Base-by-base conservation (phyloP, 208 protist species). In the Phytomonas sp. region DNA sequence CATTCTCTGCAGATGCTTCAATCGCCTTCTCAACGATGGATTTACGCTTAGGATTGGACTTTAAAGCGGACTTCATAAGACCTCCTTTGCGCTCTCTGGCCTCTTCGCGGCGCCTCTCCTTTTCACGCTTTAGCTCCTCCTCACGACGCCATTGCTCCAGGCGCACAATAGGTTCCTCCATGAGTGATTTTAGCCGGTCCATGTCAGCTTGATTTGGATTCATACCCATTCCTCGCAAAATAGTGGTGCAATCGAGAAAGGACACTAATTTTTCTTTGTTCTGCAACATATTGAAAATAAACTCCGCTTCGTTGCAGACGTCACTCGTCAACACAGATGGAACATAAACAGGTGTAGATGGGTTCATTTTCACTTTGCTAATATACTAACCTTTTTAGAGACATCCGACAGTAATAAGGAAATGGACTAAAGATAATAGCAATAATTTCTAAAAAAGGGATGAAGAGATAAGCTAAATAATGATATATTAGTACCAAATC, bases 171-270 rank as follows among this genome's bases (percentile, higher is more conserved):
- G 88, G 91, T 71, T 88, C 80, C 26, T 84, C 79, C 85, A 94
- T 96, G 15, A 82, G 73, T 51, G 69, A 77, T 67, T 87, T 87
- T 30, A 96, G 72, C 31, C 75, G 72, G 66, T 96, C 91, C 83
- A 96, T 92, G 69, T 96, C 91, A 20, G 79, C 78, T 43, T 75
- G 82, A 0, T 87, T 92, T 0, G 91, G 91, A 68, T 96, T 96
- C 91, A 96, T 96, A 3, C 91, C 91, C 88, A 96, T 94, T 5
- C 84, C 88, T 5, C 91, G 83, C 65, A 96, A 79, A n/a, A 96
- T 72, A 26, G 88, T 96, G 64, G 83, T 85, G 79, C 91, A 96
- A 72, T 96, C 91, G 28, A 96, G 79, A 61, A 93, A 93, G 23
- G 91, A 96, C 9, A 96, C 75, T 11, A 94, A 80, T 76, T 93